Evolutionary conservation across 2,329 filamentous ascomycete genomes (phyloP).

Genomic region (Pezicula radicicola): DNA sequence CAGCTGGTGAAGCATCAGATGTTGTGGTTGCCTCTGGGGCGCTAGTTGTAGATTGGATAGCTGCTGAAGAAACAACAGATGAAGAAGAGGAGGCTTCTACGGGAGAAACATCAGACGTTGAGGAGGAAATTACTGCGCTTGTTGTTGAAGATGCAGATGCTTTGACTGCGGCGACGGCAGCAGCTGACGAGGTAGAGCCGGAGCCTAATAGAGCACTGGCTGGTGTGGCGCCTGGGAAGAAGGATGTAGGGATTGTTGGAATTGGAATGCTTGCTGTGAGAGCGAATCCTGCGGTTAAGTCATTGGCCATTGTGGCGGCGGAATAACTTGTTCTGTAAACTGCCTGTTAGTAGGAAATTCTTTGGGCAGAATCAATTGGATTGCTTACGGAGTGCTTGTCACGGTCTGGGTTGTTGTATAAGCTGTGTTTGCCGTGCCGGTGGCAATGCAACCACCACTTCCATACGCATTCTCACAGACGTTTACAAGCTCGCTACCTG

Average conservation of each 20-base stretch:
- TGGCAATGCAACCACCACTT: constrained; percentile 41
- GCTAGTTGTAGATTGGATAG: no score
- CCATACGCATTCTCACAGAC: constrained; percentile 47
- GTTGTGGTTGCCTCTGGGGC: no score
- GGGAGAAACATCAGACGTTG: no score
- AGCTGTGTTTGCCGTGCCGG: background rate
- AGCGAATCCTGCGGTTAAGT: constrained; percentile 7
- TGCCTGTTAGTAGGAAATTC: no score
- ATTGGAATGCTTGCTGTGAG: constrained; percentile 11
- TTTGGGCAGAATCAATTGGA: background rate
- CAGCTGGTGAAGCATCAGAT: no score
- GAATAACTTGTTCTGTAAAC: background rate
- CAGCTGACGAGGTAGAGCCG: no score
- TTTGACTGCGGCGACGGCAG: no score
- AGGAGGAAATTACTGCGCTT: no score
- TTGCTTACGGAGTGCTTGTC: background rate
- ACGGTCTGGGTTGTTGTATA: background rate
- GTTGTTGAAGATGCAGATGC: no score
- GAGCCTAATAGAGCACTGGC: background rate
- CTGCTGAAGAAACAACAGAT: no score
- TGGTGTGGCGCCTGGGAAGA: constrained; percentile 10
- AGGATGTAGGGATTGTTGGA: constrained; percentile 14
- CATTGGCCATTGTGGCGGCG: constrained; percentile 6
- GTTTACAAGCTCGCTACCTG: constrained; percentile 37
- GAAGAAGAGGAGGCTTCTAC: no score